Conservation (phyloP, 208 protist species). For the Dictyostelium gargantuum region DNA sequence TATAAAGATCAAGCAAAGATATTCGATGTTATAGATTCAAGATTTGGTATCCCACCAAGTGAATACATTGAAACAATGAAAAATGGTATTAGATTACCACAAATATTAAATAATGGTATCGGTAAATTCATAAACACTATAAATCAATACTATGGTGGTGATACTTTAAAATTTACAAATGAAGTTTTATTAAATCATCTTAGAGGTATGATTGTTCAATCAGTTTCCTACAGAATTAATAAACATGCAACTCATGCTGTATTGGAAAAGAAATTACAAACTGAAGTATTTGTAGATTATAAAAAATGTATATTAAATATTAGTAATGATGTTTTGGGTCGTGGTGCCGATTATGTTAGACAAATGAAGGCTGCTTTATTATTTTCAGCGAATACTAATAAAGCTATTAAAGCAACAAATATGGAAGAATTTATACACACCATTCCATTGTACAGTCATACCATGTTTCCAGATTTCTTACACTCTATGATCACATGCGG, state of each 20-base stretch:
- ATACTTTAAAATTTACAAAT: background rate
- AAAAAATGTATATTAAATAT: background rate
- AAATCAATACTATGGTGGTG: background rate
- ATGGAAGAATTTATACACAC: background rate
- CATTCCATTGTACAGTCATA: background rate
- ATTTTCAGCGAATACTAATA: background rate
- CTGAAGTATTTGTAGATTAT: background rate
- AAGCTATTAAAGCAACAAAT: background rate
- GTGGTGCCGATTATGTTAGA: background rate
- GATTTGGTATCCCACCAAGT: constrained; percentile 45
- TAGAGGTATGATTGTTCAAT: constrained; percentile 13
- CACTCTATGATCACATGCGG: background rate
- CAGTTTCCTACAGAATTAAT: constrained; percentile 30
- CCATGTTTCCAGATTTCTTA: background rate
- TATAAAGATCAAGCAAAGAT: background rate
- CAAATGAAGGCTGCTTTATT: background rate
- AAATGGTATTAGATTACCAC: background rate
- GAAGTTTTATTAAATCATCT: background rate
- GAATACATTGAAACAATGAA: constrained; percentile 42
- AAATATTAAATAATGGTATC: background rate
- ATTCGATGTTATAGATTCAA: constrained; percentile 5
- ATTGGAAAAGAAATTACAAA: background rate
- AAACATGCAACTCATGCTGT: background rate
- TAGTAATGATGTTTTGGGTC: background rate
- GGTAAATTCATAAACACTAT: background rate